Conservation (phyloP, 768 basidiomycete species). For the Podaxis mareebaensis region DNA sequence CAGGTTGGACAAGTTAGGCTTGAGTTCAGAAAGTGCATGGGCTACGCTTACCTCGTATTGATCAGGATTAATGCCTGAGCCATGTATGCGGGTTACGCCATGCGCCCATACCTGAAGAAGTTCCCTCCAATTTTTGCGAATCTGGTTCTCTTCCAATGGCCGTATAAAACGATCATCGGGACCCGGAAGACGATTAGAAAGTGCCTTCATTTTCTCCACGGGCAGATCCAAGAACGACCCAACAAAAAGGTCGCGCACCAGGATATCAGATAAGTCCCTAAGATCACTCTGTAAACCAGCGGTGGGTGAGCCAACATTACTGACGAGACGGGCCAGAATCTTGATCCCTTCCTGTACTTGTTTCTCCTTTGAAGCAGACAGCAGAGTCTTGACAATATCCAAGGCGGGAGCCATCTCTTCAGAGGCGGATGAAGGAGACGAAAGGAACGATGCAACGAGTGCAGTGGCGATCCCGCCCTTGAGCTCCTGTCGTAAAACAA, state of each 20-base stretch:
- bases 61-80: not conserved
- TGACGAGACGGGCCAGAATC: constrained; percentile 13
- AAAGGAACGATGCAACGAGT: constrained; percentile 42
- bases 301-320: not conserved
- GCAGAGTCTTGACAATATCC: constrained; percentile 15
- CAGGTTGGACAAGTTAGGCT: not conserved
- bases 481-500: constrained; percentile 48
- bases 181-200: constrained; percentile 2
- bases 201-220: not conserved
- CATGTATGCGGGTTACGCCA: not conserved
- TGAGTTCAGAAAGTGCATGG: not conserved
- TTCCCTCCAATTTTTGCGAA: constrained; percentile 20
- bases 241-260: constrained; percentile 13
- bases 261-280: not conserved
- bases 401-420: constrained; percentile 13
- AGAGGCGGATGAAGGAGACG: not conserved
- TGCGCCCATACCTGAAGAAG: constrained; percentile 16
- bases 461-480: constrained; percentile 42
- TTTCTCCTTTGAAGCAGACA: constrained; percentile 12
- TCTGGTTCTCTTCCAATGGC: constrained; percentile 17
- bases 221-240: constrained; percentile 16
- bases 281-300: not conserved
- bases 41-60: not conserved
- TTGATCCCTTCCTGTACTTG: constrained; percentile 5
- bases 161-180: constrained; percentile 10